A percentile compares a stretch with the other conserved stretches of the same genome.
Conservation (phyloP, 129 eudicot species). For the Solidago caesia region DNA sequence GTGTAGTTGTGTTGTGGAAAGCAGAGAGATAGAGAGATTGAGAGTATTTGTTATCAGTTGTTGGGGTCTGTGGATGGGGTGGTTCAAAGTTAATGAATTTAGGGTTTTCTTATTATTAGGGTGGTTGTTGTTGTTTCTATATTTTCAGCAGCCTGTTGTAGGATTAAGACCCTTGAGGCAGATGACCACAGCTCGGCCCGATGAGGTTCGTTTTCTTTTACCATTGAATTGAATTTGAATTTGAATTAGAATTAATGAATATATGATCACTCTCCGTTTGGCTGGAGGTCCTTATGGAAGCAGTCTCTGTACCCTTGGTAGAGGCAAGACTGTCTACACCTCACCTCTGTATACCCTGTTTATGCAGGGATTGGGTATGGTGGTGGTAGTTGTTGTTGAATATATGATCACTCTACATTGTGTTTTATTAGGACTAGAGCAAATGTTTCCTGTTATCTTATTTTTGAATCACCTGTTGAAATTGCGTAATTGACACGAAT, state of each 20-base stretch:
- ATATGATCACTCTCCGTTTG: neutral
- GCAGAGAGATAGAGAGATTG: too few relatives aligned
- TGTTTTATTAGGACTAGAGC: neutral
- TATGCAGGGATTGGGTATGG: neutral
- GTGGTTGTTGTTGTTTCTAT: conserved; percentile 36
- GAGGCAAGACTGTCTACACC: too few relatives aligned
- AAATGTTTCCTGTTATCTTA: too few relatives aligned
- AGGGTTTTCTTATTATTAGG: conserved; percentile 25
- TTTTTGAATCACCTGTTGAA: too few relatives aligned
- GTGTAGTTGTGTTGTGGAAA: neutral
- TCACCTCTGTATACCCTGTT: too few relatives aligned
- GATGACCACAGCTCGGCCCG: conserved; percentile 73
- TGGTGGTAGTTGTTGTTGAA: too few relatives aligned
- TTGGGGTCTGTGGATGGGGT: conserved; percentile 12
- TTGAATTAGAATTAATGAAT: neutral
- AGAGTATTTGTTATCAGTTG: neutral
- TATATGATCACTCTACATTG: too few relatives aligned
- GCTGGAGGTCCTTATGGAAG: too few relatives aligned
- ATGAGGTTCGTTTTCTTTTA: conserved; percentile 62
- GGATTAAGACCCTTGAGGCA: conserved; percentile 86
- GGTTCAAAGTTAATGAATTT: conserved; percentile 33
- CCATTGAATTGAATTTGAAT: neutral
- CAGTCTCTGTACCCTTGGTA: too few relatives aligned
- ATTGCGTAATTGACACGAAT: neutral
- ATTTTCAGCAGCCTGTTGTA: conserved; percentile 36